Base-by-base conservation (phyloP, 164 flowering plant species). In the Vitis cinerea region DNA sequence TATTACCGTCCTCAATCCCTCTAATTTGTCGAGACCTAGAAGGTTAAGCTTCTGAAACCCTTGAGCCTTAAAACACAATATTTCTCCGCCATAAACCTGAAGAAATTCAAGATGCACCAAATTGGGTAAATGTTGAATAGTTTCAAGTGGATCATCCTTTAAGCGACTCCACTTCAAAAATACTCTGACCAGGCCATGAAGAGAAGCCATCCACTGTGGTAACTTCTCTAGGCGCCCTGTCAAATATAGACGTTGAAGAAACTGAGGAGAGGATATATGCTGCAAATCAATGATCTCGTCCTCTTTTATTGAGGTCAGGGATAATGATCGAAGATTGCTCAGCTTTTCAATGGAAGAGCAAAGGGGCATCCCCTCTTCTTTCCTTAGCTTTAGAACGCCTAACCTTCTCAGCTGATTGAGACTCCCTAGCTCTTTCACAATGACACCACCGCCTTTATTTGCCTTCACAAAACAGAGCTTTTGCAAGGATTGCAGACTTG, bases 71-170 rank as follows among this genome's bases (percentile, higher is more conserved):
- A 79, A 81, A 47, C 64, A 55, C 56, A 80, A 30, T 9, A 12
- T 19, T 8, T 77, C 69, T 29, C 81, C 81, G 6, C 50, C 71
- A 50, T 73, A 78, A n/a, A 68, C 84, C 0, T 55, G 11, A 2
- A 29, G 16, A 11, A 80, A 70, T 3, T 59, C 71, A 12, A 83
- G 74, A 15, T 72, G 61, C 3, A 66, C 69, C 13, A 83, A 61
- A 52, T 74, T 79, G 12, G 80, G 80, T 68, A 83, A 30, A 23
- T 49, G 67, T 63, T 77, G 73, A 10, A 83, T 81, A 7, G 4
- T 29, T 19, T 63, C 51, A 7, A 80, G 67, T 15, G 81, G 81
- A 66, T 81, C 76, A 13, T 70, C 76, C 3, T 2, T 27, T 55
- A 80, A 47, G 9, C 49, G 83, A 65, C 23, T 19, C 23, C 23